Conservation (phyloP, 1,139 yeast genomes). For the Taphrina communis region DNA sequence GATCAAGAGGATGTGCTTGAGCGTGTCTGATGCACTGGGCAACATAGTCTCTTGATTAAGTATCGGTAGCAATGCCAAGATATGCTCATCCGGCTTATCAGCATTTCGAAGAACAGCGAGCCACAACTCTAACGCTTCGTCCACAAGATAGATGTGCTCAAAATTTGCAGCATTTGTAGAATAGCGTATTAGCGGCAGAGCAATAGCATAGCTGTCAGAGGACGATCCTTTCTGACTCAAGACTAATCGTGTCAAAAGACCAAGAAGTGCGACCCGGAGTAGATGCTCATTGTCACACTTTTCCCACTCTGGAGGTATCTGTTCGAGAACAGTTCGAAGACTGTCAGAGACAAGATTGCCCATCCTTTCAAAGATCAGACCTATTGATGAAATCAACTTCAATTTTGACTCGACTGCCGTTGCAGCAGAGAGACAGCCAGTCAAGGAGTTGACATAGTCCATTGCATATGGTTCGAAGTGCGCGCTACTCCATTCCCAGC, state of each 20-base stretch:
- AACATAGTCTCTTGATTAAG: slow-evolving; percentile 52
- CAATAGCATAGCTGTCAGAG: slow-evolving; percentile 63
- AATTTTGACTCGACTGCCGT: slow-evolving; percentile 74
- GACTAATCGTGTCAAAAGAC: slow-evolving; percentile 70
- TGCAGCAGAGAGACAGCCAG: slow-evolving; percentile 55
- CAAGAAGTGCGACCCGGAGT: slow-evolving; percentile 68
- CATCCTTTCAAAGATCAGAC: slow-evolving; percentile 67
- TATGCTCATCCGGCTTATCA: slow-evolving; percentile 52
- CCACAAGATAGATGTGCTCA: slow-evolving; percentile 68
- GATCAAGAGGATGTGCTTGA: slow-evolving; percentile 63
- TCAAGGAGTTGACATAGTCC: slow-evolving; percentile 52
- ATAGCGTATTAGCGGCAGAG: slow-evolving; percentile 67
- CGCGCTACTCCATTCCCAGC: slow-evolving; percentile 79
- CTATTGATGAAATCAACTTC: slow-evolving; percentile 68
- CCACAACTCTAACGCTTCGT: slow-evolving; percentile 92
- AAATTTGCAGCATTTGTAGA: slow-evolving; percentile 71
- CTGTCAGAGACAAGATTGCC: slow-evolving; percentile 47
- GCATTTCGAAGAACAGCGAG: slow-evolving; percentile 66
- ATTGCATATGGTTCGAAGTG: slow-evolving; percentile 66
- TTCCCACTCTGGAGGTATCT: slow-evolving; percentile 81
- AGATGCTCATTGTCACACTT: slow-evolving; percentile 65
- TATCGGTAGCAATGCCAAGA: slow-evolving; percentile 58
- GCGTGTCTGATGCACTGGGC: slow-evolving; percentile 72
- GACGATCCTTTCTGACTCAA: slow-evolving; percentile 70
- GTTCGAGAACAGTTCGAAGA: slow-evolving; percentile 59